A percentile compares a stretch with the other conserved stretches of the same genome.
phyloP scores from a whole-genome alignment of 257 asterid species.

The Solanum arcanum region DNA sequence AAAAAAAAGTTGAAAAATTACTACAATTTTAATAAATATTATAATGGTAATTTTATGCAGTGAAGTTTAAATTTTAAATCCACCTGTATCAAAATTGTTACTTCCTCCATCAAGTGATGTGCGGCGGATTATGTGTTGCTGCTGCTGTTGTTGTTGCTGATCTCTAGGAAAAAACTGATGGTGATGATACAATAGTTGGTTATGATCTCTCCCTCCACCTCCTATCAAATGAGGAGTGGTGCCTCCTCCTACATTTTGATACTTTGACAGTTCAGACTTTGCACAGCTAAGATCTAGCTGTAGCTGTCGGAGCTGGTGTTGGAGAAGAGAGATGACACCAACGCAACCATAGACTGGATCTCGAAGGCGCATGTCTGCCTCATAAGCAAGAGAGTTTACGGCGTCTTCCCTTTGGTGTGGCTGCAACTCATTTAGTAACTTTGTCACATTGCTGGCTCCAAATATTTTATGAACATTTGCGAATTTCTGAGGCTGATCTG shows the following conservation, averaged over 20 bases:
- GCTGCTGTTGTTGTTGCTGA: not conserved
- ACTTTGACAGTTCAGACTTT: constrained; percentile 62
- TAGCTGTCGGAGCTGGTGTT: constrained; percentile 73
- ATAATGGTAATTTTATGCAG: not conserved
- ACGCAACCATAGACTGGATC: constrained; percentile 79
- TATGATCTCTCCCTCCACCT: constrained; percentile 17
- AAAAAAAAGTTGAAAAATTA: not conserved
- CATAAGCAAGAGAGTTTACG: constrained; percentile 58
- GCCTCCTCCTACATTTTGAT: constrained; percentile 27
- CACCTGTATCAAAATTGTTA: not conserved
- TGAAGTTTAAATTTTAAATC: not conserved
- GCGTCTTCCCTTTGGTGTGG: constrained; percentile 75
- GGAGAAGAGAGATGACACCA: constrained; percentile 72
- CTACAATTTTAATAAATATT: not conserved
- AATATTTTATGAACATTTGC: constrained; percentile 66
- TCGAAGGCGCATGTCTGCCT: constrained; percentile 71
- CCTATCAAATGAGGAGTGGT: constrained; percentile 16
- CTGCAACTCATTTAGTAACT: constrained; percentile 57
- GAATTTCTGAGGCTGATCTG: constrained; percentile 66
- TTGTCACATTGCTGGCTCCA: constrained; percentile 74
- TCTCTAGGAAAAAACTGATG: constrained; percentile 43
- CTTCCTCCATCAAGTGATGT: constrained; percentile 6
- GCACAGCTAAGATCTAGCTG: constrained; percentile 70
- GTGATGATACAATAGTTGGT: constrained; percentile 39
- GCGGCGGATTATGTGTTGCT: constrained; percentile 1